phyloP scores from a whole-genome alignment of 2,329 filamentous ascomycete species.

The Penicillium sp. region DNA sequence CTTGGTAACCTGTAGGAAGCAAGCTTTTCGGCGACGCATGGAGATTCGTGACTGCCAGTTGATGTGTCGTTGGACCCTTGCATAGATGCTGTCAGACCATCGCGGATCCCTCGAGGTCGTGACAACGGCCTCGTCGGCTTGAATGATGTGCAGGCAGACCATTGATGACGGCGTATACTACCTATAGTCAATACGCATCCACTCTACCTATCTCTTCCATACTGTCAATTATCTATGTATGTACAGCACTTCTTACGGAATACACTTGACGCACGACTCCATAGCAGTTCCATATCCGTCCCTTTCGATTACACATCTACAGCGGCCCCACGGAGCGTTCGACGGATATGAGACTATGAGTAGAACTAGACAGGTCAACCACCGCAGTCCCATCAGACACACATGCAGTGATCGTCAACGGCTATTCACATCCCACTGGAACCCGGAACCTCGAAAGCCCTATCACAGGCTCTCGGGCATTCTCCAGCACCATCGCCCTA shows the following conservation, averaged over 20 bases:
- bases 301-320: too few species aligned
- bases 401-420: slow-evolving; percentile 27
- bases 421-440: slow-evolving; percentile 21
- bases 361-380: slow-evolving; percentile 12
- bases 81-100: slow-evolving; percentile 14
- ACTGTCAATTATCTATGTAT: background rate
- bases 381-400: slow-evolving; percentile 10
- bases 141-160: background rate
- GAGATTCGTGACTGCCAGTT: slow-evolving; percentile 9
- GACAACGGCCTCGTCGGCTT: background rate
- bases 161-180: background rate
- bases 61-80: slow-evolving; percentile 19
- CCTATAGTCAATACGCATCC: background rate
- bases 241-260: background rate
- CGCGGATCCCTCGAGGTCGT: slow-evolving; percentile 4
- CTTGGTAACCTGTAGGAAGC: slow-evolving; percentile 2
- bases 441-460: slow-evolving; percentile 3
- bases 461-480: background rate
- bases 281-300: background rate
- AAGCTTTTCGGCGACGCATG: slow-evolving; percentile 15
- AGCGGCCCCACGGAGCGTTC: too few species aligned
- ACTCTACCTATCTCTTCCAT: background rate
- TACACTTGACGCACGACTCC: background rate
- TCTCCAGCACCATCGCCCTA: background rate
- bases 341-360: too few species aligned